These are phyloP conservation scores for Solanum chmielewskii DNA, from an alignment of 257 asterid genomes.

Conservation along the genomic window DNA sequence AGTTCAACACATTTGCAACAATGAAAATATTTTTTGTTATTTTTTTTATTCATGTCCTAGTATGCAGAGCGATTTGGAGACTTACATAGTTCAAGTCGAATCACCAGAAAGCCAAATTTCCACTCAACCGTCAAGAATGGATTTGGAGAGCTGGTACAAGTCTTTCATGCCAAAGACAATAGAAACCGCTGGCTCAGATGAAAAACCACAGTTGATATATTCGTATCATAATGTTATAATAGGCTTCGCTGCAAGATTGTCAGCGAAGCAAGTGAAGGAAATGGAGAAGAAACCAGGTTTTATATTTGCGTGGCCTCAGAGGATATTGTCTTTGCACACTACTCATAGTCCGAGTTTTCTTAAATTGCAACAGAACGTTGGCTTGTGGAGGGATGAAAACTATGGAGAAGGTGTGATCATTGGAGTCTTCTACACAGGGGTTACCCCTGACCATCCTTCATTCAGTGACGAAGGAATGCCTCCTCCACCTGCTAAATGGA, in stretches of 20 bases:
- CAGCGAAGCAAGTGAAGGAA: background rate
- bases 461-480: constrained; percentile 40
- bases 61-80: background rate
- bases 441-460: constrained; percentile 32
- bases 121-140: background rate
- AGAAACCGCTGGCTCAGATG: background rate
- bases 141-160: background rate
- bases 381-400: background rate
- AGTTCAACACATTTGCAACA: background rate
- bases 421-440: constrained; percentile 34
- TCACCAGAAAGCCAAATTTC: background rate
- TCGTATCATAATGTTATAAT: background rate
- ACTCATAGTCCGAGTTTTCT: background rate
- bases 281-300: background rate
- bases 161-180: background rate
- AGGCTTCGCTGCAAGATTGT: background rate
- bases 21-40: background rate
- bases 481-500: constrained; percentile 42
- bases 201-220: background rate
- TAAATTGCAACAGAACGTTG: background rate
- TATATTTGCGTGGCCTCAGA: background rate
- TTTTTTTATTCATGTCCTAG: background rate
- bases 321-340: background rate
- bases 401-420: constrained; percentile 44
- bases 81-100: background rate